Percentiles rank a stretch among this genome's conserved stretches.
phyloP scores from a whole-genome alignment of 2,329 filamentous ascomycete species.

The Alternaria viburni region DNA sequence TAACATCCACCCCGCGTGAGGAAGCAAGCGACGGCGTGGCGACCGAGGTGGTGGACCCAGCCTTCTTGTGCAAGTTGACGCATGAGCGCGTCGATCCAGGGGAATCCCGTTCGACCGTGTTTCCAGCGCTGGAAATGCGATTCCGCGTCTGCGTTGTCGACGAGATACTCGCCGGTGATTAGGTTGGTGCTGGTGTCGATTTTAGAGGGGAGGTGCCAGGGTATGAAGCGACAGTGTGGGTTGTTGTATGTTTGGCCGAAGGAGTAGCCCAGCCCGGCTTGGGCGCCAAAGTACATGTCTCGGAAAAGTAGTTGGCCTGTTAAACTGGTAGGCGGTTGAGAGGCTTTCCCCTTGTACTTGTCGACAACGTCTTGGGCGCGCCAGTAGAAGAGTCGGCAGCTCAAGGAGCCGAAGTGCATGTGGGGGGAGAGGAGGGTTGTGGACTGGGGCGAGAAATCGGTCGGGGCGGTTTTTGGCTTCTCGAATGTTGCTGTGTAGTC shows the following conservation, averaged over 20 bases:
- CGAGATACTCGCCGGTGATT: conserved; percentile 66
- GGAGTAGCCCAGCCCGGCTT: conserved; percentile 68
- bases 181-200: conserved; percentile 52
- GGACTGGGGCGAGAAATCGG: conserved; percentile 73
- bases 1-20: conserved; percentile 81
- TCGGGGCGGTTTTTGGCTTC: conserved; percentile 77
- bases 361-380: conserved; percentile 68
- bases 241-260: conserved; percentile 73
- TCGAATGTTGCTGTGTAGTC: conserved; percentile 75
- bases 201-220: conserved; percentile 76
- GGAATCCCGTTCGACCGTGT: conserved; percentile 73
- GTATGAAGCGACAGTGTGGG: conserved; percentile 72
- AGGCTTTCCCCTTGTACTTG: conserved; percentile 62
- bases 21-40: conserved; percentile 81
- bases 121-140: conserved; percentile 73
- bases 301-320: conserved; percentile 77
- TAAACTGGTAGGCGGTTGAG: conserved; percentile 69
- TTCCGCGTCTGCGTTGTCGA: conserved; percentile 69
- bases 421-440: conserved; percentile 77
- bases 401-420: conserved; percentile 75
- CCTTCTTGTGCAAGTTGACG: conserved; percentile 73
- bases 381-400: conserved; percentile 76
- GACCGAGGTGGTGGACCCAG: conserved; percentile 81
- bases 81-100: conserved; percentile 83
- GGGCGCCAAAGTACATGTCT: conserved; percentile 84